These are phyloP conservation scores for Colletotrichum acutatum DNA, from an alignment of 2,329 filamentous ascomycete species.

Conservation along the genomic window DNA sequence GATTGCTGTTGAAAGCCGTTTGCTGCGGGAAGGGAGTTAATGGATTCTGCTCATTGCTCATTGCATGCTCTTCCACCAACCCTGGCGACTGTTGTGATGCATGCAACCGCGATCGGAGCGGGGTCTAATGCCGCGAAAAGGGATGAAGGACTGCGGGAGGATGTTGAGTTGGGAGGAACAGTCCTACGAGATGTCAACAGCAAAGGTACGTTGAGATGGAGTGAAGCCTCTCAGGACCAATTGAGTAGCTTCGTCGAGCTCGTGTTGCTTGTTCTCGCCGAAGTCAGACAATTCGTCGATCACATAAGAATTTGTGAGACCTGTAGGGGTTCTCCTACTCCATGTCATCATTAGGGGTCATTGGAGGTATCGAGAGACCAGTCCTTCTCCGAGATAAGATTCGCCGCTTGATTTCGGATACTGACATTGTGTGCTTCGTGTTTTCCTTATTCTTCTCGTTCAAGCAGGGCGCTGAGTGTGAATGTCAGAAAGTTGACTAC, in stretches of 20 bases:
- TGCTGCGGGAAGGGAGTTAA: neutral
- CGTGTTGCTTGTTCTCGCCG: neutral
- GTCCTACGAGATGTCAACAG: neutral
- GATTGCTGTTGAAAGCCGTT: neutral
- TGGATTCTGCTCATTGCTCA: neutral
- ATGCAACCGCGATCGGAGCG: slow-evolving; percentile 15
- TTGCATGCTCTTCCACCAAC: neutral
- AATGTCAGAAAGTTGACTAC: neutral
- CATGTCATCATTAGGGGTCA: neutral
- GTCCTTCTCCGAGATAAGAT: neutral
- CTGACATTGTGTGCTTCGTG: neutral
- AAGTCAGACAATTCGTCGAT: neutral
- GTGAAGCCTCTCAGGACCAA: neutral
- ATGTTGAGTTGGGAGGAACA: neutral
- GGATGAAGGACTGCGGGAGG: slow-evolving; percentile 16
- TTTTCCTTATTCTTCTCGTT: neutral
- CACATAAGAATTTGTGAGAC: neutral
- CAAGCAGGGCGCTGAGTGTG: neutral
- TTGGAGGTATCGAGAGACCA: neutral
- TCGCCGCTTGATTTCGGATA: neutral
- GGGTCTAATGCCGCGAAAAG: slow-evolving; percentile 19
- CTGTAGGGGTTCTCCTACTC: neutral
- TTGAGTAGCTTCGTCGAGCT: neutral
- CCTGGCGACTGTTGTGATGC: neutral
- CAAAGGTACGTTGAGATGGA: neutral